Base-by-base conservation (phyloP, 2,329 filamentous ascomycete species). In the Botrytis aclada region DNA sequence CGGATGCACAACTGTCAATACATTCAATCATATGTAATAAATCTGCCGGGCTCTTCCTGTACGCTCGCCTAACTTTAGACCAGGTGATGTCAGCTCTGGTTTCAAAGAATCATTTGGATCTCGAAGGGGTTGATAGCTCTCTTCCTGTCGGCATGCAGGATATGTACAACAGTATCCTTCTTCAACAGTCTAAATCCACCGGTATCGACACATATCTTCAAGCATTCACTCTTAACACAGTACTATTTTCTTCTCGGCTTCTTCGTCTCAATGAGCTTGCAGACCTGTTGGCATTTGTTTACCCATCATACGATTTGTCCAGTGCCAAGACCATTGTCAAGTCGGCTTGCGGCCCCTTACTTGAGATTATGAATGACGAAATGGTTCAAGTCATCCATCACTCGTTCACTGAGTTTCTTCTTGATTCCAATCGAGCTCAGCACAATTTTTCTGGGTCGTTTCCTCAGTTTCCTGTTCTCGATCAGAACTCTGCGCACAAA, bases 361-460 rank as follows among this genome's bases (percentile, higher is more conserved):
- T 20, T 43, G 84, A 86, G 73, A 78, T 85, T 37, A 76, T 83
- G 2, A 82, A 84, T n/a, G 83, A 86, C 63, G 84, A 85, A 70
- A 84, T 82, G 0, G 73, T 85, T 16, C 81, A 81, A 22, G 80
- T 85, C 5, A 83, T 86, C 16, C 84, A 86, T 74, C 84, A 86
- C 71, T 86, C 84, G 0, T 82, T 86, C 62, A 85, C 84, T 2
- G 85, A 86, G 70, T 86, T 83, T 72, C 74, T 86, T 18, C 79
- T 80, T 5, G 82, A 81, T 20, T 10, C 10, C 16, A 14, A 32
- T 16, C 18, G 65, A 32, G n/a, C 37, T 47, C n/a, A 12, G 63
- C 18, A 47, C 4, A 32, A 29, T 34, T 3, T n/a, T 29, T 47
- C 63, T 29, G 25, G 18, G 32, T 10, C 32, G 12, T 47, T 34